Base-by-base conservation (phyloP, 1,284 basidiomycete genomes). In the Coniophora puteana region DNA sequence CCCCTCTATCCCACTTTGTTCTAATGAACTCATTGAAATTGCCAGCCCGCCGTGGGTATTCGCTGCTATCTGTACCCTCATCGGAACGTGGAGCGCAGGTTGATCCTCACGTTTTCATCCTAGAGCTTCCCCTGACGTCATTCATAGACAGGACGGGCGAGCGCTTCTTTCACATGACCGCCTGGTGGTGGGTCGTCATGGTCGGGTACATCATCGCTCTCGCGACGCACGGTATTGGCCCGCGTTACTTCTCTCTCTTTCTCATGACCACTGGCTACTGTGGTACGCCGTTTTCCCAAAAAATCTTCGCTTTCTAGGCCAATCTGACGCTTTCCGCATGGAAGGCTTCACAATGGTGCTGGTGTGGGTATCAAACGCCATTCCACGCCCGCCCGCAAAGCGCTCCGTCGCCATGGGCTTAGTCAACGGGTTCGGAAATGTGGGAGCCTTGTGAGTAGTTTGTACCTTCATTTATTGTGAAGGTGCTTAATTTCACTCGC, bases 51-150 rank as follows among this genome's bases (percentile, higher is more conserved):
- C 81, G 2, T 85, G 80, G 79, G 66, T 82, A 17, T 53, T 80
- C 13, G 69, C 79, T 1, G 67, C 77, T 1, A 60, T 76, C 20
- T 55, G 74, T 5, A 78, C 75, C 46, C 71, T 76, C 45, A 24
- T 76, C 35, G 83, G 76, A 53, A 80, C 83, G 3, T 79, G 80
- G 72, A 73, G 86, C 56, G 76, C 80, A 17, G 83, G 83, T 72
- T 48, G 49, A 65, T 53, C 31, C 27, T 29, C 27, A 18, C 14
- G 17, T 5, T 7, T 25, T 46, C n/a, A n/a, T 25, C 4, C 33
- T n/a, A n/a, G 46, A 18, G 23, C 33, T 39, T 31, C 20, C 40
- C 12, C n/a, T 38, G 14, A 38, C 32, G 32, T 41, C 25, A 28
- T 40, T 8, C 25, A 16, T 40, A 78, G 78, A 83, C 47, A 66